Conservation (phyloP, 805 yeast species). For the Cyberlindnera suaveolens region DNA sequence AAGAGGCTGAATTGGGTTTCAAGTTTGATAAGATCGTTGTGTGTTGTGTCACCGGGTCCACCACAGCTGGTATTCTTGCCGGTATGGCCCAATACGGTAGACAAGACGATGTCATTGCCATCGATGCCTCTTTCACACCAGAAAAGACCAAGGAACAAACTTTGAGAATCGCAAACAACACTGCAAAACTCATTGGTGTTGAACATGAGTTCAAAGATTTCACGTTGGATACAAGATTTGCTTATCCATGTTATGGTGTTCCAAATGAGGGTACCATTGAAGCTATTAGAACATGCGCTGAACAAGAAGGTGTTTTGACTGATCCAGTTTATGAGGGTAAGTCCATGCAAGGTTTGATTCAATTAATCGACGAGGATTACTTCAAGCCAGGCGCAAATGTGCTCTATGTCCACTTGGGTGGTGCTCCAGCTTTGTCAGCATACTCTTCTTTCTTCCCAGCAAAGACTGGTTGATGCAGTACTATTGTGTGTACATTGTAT, state of each 20-base stretch:
- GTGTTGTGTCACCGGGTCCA: conserved; percentile 15
- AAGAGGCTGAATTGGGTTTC: conserved; percentile 7
- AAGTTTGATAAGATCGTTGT: conserved; percentile 15
- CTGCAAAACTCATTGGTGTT: conserved; percentile 13
- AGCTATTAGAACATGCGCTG: conserved; percentile 16
- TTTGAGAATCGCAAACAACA: conserved; percentile 14
- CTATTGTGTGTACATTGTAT: too few species aligned
- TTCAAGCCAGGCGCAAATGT: conserved; percentile 11
- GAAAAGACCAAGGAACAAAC: conserved; percentile 15
- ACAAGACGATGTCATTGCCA: conserved; percentile 14
- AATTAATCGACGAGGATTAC: conserved; percentile 9
- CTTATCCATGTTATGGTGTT: conserved; percentile 15
- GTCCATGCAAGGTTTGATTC: conserved; percentile 15
- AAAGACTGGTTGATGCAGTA: conserved; percentile 1
- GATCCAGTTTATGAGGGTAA: conserved; percentile 17
- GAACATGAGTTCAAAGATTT: conserved; percentile 11
- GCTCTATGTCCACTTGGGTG: conserved; percentile 15
- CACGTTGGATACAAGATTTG: conserved; percentile 12
- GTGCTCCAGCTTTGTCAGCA: conserved; percentile 15
- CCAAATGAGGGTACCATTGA: conserved; percentile 15
- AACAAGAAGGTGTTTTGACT: conserved; percentile 13
- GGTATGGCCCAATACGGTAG: conserved; percentile 15
- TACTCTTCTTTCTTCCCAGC: conserved; percentile 17
- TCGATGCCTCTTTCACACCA: conserved; percentile 15
- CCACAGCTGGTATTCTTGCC: conserved; percentile 15